Percentiles rank a stretch among this genome's conserved stretches.
phyloP scores from a whole-genome alignment of 306 rosid genomes.

The Cyamopsis tetragonoloba region DNA sequence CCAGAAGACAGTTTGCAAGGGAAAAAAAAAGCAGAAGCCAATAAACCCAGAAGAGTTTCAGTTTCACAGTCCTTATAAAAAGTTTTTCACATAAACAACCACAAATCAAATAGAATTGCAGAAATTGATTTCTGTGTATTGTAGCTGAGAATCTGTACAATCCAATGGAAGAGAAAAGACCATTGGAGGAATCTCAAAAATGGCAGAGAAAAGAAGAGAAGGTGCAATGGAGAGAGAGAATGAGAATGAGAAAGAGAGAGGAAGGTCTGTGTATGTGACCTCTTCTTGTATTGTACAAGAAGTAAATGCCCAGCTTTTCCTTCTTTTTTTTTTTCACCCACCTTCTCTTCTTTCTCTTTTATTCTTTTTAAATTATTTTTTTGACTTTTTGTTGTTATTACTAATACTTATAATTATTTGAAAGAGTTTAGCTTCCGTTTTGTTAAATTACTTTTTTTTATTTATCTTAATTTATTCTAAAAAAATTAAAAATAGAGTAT shows the following conservation, averaged over 20 bases:
- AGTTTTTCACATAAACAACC: conserved; percentile 38
- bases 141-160: conserved; percentile 50
- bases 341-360: not conserved
- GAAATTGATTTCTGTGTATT: conserved; percentile 45
- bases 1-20: conserved; percentile 49
- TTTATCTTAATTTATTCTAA: not conserved
- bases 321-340: conserved; percentile 11
- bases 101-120: conserved; percentile 50
- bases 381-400: conserved; percentile 25
- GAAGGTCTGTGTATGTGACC: conserved; percentile 51
- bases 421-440: conserved; percentile 30
- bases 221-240: conserved; percentile 63
- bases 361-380: not conserved
- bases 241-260: conserved; percentile 37
- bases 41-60: conserved; percentile 53
- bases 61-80: conserved; percentile 48
- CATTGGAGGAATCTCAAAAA: conserved; percentile 83
- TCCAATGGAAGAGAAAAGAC: conserved; percentile 64
- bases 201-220: conserved; percentile 71
- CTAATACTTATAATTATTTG: not conserved
- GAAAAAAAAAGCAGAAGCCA: conserved; percentile 50
- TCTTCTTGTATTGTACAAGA: conserved; percentile 61
- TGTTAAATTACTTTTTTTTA: not conserved
- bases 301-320: conserved; percentile 65
- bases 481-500: not conserved